A percentile compares a stretch with the other conserved stretches of the same genome.
These are phyloP conservation scores for Podila horticola DNA, from an alignment of 192 early-diverging fungal genomes.

Conservation along the genomic window DNA sequence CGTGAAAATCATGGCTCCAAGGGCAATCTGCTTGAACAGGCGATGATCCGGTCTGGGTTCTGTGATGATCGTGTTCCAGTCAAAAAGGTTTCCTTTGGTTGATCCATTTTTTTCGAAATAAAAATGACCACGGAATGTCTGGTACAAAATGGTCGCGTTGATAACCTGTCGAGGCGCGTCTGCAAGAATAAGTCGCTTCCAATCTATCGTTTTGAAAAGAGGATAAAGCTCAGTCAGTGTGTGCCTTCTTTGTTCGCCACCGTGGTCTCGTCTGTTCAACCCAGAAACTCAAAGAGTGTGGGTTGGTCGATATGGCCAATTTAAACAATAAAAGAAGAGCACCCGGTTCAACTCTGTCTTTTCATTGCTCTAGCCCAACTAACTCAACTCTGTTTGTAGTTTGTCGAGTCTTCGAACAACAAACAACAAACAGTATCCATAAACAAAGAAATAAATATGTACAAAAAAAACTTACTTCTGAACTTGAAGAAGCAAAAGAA, in stretches of 20 bases:
- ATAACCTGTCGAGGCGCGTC: constrained; percentile 85
- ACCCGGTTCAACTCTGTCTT: too few relatives aligned
- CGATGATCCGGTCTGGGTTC: neutral
- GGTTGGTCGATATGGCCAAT: too few relatives aligned
- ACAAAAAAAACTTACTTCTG: constrained; percentile 62
- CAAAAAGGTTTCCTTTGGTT: constrained; percentile 7
- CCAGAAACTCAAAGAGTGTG: too few relatives aligned
- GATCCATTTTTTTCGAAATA: neutral
- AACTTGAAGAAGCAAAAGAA: constrained; percentile 92
- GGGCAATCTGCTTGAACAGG: constrained; percentile 31
- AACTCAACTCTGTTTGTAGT: too few relatives aligned
- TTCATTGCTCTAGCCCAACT: too few relatives aligned
- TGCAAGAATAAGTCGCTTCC: constrained; percentile 87
- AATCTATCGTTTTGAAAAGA: constrained; percentile 53
- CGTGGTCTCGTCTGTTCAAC: neutral
- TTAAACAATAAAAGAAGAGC: too few relatives aligned
- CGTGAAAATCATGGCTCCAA: constrained; percentile 68
- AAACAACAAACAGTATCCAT: too few relatives aligned
- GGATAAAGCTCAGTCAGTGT: neutral
- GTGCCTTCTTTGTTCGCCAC: neutral
- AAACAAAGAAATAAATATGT: neutral
- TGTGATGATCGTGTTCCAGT: constrained; percentile 22
- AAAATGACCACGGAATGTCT: constrained; percentile 26
- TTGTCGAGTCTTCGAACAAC: too few relatives aligned
- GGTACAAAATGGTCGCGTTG: constrained; percentile 62